A percentile compares a stretch with the other conserved stretches of the same genome.
These are phyloP conservation scores for Pythium rishiriense DNA, from an alignment of 352 stramenopile species.

Conservation along the genomic window DNA sequence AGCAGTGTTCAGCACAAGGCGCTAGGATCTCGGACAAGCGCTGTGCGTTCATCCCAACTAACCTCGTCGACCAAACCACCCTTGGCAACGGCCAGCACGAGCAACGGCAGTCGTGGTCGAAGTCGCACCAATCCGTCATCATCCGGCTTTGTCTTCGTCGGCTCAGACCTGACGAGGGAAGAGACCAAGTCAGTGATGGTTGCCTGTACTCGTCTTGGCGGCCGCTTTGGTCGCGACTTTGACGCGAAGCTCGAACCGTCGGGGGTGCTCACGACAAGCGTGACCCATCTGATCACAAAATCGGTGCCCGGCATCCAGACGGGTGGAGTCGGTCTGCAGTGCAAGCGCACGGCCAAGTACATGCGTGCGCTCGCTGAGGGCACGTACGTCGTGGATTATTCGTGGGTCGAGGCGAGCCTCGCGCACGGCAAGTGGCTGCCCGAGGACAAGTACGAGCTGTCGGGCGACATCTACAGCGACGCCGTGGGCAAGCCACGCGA, in stretches of 20 bases:
- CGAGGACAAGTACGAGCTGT: conserved; percentile 74
- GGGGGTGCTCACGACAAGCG: conserved; percentile 46
- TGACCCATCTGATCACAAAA: conserved; percentile 82
- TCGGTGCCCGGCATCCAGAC: conserved; percentile 31
- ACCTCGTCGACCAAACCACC: not conserved
- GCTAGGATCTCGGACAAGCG: conserved; percentile 1
- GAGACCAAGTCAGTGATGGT: conserved; percentile 57
- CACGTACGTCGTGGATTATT: conserved; percentile 72
- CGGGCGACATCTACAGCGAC: conserved; percentile 80
- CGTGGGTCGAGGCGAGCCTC: conserved; percentile 73
- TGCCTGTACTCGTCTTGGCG: conserved; percentile 61
- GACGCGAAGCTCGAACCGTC: conserved; percentile 47
- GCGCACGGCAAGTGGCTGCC: conserved; percentile 60
- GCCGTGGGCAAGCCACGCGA: conserved; percentile 69
- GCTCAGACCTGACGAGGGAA: conserved; percentile 54
- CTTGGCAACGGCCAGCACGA: not conserved
- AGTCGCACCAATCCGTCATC: not conserved
- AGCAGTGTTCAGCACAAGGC: not conserved
- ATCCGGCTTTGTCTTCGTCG: conserved; percentile 26
- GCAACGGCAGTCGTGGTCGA: not conserved
- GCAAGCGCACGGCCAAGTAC: conserved; percentile 85
- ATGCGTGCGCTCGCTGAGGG: conserved; percentile 81
- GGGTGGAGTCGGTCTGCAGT: conserved; percentile 37
- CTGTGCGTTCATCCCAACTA: not conserved
- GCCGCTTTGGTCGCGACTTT: conserved; percentile 74